These are phyloP conservation scores for Cutaneotrichosporon sp. DNA, from an alignment of 1,284 basidiomycete species.

Conservation along the genomic window DNA sequence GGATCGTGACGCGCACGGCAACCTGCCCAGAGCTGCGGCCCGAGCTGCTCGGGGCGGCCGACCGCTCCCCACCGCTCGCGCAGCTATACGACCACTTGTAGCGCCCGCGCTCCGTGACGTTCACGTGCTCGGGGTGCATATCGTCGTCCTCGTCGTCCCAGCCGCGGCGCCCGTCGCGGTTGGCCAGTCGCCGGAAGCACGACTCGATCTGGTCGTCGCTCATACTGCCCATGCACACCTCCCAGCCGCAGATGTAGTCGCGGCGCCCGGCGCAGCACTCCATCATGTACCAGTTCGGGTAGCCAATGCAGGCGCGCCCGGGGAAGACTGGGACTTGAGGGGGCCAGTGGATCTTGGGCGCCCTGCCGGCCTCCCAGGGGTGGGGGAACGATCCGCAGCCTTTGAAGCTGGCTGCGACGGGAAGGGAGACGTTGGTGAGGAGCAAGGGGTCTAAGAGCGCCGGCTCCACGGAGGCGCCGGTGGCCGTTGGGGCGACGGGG, in stretches of 20 bases:
- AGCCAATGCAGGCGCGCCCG: not conserved
- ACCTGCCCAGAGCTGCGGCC: too few species aligned
- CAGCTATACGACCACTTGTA: not conserved
- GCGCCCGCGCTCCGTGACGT: not conserved
- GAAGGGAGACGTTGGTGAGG: too few species aligned
- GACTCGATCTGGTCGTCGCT: not conserved
- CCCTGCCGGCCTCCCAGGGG: not conserved
- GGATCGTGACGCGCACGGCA: too few species aligned
- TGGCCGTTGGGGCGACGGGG: too few species aligned
- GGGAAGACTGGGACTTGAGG: not conserved
- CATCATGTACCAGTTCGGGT: not conserved
- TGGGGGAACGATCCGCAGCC: not conserved
- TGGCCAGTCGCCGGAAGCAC: not conserved
- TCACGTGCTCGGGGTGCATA: not conserved
- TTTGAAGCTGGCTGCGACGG: not conserved
- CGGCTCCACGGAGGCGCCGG: too few species aligned
- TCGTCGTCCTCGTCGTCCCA: not conserved
- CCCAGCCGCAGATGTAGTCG: not conserved
- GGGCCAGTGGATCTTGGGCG: not conserved
- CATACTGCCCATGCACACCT: not conserved
- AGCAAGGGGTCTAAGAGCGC: too few species aligned
- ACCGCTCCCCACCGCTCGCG: not conserved
- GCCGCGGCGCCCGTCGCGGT: not conserved
- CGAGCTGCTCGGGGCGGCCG: not conserved
- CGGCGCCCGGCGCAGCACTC: not conserved